These are phyloP conservation scores for Hypoxylon sp. DNA, from an alignment of 2,329 filamentous ascomycete species.

Conservation along the genomic window DNA sequence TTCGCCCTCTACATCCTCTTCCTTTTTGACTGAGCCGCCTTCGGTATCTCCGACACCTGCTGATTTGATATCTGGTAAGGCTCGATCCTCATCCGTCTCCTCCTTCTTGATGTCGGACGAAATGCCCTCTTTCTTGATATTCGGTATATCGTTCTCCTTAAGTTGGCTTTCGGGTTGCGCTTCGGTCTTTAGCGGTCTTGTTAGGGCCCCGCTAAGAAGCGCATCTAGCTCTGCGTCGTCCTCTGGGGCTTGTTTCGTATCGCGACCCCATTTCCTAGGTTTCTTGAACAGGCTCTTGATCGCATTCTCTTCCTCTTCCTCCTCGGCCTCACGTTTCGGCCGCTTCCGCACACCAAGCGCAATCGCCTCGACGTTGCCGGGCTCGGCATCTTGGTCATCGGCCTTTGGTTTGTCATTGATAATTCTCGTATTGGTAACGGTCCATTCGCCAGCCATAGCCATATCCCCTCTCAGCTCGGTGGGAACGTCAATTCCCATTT, in stretches of 20 bases:
- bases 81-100: conserved; percentile 49
- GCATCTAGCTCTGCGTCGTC: conserved; percentile 74
- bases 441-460: conserved; percentile 92
- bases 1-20: conserved; percentile 48
- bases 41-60: conserved; percentile 16
- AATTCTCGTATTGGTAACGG: conserved; percentile 75
- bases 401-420: conserved; percentile 61
- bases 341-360: conserved; percentile 75
- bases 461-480: conserved; percentile 83
- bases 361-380: conserved; percentile 61
- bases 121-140: conserved; percentile 60
- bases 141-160: conserved; percentile 49
- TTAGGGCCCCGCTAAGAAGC: conserved; percentile 63
- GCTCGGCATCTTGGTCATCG: conserved; percentile 60
- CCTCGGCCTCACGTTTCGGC: conserved; percentile 51
- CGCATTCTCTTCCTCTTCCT: conserved; percentile 68
- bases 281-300: conserved; percentile 73
- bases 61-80: conserved; percentile 29
- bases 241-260: conserved; percentile 65
- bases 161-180: conserved; percentile 17
- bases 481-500: conserved; percentile 88
- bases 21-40: conserved; percentile 49
- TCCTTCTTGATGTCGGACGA: conserved; percentile 61
- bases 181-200: conserved; percentile 52
- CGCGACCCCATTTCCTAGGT: conserved; percentile 68